Percentiles rank a stretch among this genome's conserved stretches.
Conservation (phyloP, 352 stramenopile species). For the Pythium utonaiense region DNA sequence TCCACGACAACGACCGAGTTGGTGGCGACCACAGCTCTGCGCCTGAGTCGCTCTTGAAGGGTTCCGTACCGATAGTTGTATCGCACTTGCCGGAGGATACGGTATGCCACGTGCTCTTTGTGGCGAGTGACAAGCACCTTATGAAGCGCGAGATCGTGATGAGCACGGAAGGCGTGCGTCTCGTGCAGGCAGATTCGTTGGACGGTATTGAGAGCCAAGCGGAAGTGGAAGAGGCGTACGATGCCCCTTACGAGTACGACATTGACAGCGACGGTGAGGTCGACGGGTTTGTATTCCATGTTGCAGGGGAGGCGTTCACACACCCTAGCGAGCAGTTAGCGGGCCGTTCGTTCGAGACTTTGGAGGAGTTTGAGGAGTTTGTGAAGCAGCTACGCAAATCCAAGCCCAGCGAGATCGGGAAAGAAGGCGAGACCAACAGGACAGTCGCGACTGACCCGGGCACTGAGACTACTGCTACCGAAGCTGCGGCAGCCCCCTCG, state of each 20-base stretch:
- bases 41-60: too few species aligned
- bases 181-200: constrained; percentile 24
- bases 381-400: constrained; percentile 33
- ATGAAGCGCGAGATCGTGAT: constrained; percentile 57
- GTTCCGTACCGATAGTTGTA: constrained; percentile 42
- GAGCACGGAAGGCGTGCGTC: constrained; percentile 44
- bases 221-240: constrained; percentile 14
- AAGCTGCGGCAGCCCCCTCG: neutral
- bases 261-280: constrained; percentile 13
- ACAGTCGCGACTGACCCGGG: neutral
- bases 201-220: neutral
- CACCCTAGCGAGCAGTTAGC: constrained; percentile 48
- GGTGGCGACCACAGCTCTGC: too few species aligned
- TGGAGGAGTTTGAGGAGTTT: constrained; percentile 53
- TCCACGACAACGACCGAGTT: constrained; percentile 27
- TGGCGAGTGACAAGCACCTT: constrained; percentile 52
- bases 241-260: constrained; percentile 26
- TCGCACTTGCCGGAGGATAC: constrained; percentile 36
- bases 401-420: neutral
- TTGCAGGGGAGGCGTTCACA: constrained; percentile 50
- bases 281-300: constrained; percentile 41
- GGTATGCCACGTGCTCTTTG: constrained; percentile 57
- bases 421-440: neutral
- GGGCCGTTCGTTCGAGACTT: constrained; percentile 39
- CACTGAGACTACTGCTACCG: neutral